A percentile compares a stretch with the other conserved stretches of the same genome.
These are phyloP conservation scores for Aureobasidium sp. DNA, from an alignment of 2,329 filamentous ascomycete genomes.

Conservation along the genomic window DNA sequence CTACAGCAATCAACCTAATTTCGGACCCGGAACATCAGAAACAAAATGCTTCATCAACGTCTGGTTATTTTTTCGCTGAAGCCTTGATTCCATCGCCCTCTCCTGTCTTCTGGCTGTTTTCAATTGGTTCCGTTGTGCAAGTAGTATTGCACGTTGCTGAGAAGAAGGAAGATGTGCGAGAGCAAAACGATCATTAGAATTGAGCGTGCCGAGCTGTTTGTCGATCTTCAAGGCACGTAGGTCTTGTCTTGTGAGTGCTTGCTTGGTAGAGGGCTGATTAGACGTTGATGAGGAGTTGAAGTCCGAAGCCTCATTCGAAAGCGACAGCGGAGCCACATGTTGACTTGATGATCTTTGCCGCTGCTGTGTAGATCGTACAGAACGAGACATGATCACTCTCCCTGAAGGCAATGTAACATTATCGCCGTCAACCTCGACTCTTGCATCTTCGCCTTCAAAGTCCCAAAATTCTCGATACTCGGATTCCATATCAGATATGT, in stretches of 20 bases:
- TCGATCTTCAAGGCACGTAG: not conserved
- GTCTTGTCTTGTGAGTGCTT: constrained; percentile 1
- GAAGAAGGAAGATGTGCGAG: not conserved
- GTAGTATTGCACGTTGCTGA: not conserved
- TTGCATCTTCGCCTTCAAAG: constrained; percentile 41
- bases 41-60: constrained; percentile 6
- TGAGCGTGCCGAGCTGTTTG: not conserved
- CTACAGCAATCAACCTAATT: not conserved
- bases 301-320: not conserved
- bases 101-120: not conserved
- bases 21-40: not conserved
- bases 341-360: not conserved
- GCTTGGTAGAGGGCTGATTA: not conserved
- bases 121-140: not conserved
- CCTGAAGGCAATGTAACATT: not conserved
- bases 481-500: constrained; percentile 78
- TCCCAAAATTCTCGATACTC: constrained; percentile 97
- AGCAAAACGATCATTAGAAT: not conserved
- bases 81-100: not conserved
- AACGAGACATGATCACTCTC: not conserved
- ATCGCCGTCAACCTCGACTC: not conserved
- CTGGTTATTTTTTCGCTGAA: not conserved
- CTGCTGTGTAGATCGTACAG: not conserved
- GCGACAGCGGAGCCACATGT: not conserved
- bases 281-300: not conserved